Evolutionary conservation across 345 rosid genomes (phyloP), one percentile per base, ranked within the genome.

Genomic region (Angophora floribunda): DNA sequence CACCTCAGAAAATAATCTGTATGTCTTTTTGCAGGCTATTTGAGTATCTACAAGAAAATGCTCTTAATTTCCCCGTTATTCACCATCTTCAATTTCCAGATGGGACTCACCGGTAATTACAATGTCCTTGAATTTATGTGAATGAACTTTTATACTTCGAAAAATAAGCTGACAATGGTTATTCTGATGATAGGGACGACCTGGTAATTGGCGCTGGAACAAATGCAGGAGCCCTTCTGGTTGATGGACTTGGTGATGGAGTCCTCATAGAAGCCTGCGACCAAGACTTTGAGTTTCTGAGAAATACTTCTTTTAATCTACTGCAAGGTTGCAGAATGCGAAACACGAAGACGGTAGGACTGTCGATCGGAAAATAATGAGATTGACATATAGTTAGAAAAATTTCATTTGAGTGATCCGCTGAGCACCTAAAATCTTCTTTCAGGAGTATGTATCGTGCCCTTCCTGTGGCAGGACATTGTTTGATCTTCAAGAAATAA

Each of bases 281-380:
- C 87, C 97, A 98, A 90, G 99, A 97, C 90, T 94, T 95, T 22
- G 99, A 98, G 91, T 97, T 98, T 88, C 95, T 98, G 63, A 93
- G 98, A 89, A 92, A 94, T 82, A 98, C 99, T 59, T 98, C 99
- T 85, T 98, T 98, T 92, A 97, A 98, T 93, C 92, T 97, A 61
- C 94, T 98, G 55, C 99, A 98, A 91, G 99, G 99, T 89, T 98
- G 99, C 94, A 95, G 99, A 91, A 98, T 98, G 99, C 94, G 99
- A 84, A 98, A 97, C 87, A 98, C 99, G 49, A 98, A 98, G 91
- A 98, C 99, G 91, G 99, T 98, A 95, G 52, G 93, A 80, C 47
- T 86, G 44, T 85, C 41, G 53, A 36, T 24, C 0, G 1, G 41
- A 41, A 86, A 41, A 45, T n/a, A 36, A 59, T 12, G 1, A 1